Evolutionary conservation across 1,284 basidiomycete genomes (phyloP).

Genomic region (Ganoderma lucidum): DNA sequence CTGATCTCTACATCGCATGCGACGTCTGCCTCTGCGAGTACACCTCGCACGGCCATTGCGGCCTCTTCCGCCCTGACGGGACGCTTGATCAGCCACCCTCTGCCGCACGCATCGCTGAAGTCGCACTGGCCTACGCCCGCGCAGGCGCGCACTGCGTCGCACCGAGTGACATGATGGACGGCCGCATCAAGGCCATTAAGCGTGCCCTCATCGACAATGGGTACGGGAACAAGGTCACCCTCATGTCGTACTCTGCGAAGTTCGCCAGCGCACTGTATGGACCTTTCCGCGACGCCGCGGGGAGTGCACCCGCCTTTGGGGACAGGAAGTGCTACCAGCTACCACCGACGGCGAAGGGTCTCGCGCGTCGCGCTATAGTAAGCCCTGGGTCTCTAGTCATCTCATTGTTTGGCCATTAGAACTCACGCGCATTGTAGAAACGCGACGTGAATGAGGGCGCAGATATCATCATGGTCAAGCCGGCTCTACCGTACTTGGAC

Average conservation of each 20-base stretch:
- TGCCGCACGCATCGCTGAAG: slow-evolving; percentile 88
- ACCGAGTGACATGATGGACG: slow-evolving; percentile 99
- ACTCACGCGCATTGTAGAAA: slow-evolving; percentile 49
- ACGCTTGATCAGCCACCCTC: slow-evolving; percentile 81
- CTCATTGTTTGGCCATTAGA: background rate
- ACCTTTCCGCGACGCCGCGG: slow-evolving; percentile 98
- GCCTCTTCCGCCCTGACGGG: slow-evolving; percentile 78
- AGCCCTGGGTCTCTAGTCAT: slow-evolving; percentile 42
- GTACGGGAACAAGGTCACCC: slow-evolving; percentile 84
- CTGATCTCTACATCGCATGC: slow-evolving; percentile 86
- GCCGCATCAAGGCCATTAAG: slow-evolving; percentile 92
- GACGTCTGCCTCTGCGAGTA: slow-evolving; percentile 99
- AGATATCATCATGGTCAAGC: slow-evolving; percentile 99
- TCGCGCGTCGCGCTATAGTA: slow-evolving; percentile 94
- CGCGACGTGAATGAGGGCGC: slow-evolving; percentile 95
- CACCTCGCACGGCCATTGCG: slow-evolving; percentile 98
- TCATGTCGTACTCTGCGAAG: slow-evolving; percentile 99
- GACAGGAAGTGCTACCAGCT: slow-evolving; percentile 98
- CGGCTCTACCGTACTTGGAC: slow-evolving; percentile 95
- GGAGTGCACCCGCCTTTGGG: slow-evolving; percentile 93
- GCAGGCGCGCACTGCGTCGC: slow-evolving; percentile 99
- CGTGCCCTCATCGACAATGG: slow-evolving; percentile 83
- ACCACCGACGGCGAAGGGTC: slow-evolving; percentile 87
- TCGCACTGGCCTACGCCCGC: slow-evolving; percentile 91
- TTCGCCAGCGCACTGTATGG: slow-evolving; percentile 98